These are phyloP conservation scores for Lepidopterella palustris DNA, from an alignment of 495 filamentous ascomycete genomes.

Conservation along the genomic window DNA sequence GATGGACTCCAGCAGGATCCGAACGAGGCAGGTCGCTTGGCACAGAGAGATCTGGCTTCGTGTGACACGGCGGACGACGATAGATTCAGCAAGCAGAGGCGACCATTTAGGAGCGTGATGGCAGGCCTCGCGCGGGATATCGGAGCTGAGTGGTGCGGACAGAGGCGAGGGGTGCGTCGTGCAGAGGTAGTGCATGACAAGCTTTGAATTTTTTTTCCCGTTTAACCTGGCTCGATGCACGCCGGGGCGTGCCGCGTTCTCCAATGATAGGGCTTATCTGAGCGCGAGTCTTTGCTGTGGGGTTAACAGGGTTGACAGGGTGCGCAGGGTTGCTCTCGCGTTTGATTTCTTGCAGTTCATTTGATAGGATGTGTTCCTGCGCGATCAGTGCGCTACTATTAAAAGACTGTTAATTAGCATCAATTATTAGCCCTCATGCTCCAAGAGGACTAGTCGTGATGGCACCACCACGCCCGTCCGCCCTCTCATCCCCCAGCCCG, in stretches of 20 bases:
- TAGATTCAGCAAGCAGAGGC: conserved; percentile 20
- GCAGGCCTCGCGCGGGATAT: conserved; percentile 11
- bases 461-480: not conserved
- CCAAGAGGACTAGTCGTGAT: not conserved
- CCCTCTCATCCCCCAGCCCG: not conserved
- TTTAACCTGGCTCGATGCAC: conserved; percentile 3
- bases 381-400: conserved; percentile 15
- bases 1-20: conserved; percentile 7
- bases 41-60: conserved; percentile 6
- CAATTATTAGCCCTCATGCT: not conserved
- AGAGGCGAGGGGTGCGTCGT: conserved; percentile 5
- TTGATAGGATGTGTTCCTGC: not conserved
- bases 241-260: conserved; percentile 2
- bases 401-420: conserved; percentile 27
- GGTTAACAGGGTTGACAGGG: not conserved
- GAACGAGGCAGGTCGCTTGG: conserved; percentile 12
- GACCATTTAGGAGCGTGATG: conserved; percentile 13
- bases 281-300: not conserved
- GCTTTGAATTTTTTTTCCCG: conserved; percentile 20
- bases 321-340: conserved; percentile 10
- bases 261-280: conserved; percentile 29
- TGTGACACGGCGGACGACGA: conserved; percentile 15
- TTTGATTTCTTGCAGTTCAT: conserved; percentile 22
- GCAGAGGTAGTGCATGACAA: conserved; percentile 23
- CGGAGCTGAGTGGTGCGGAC: conserved; percentile 19